phyloP scores from a whole-genome alignment of 495 filamentous ascomycete genomes.

The Astrothelium subdiscretum region DNA sequence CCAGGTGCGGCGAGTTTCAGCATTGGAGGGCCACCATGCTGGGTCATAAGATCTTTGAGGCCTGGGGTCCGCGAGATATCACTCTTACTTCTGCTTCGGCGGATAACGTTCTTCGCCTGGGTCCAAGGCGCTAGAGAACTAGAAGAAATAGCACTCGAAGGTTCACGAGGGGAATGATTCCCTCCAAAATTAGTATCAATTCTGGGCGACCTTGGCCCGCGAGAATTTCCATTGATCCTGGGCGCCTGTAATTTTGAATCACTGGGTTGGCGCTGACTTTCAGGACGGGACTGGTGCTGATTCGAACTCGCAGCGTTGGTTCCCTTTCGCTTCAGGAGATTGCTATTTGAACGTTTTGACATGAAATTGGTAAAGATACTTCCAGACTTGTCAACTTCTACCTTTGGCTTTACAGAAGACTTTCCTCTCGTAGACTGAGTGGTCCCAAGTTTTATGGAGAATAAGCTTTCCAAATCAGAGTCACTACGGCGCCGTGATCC shows the following conservation, averaged over 20 bases:
- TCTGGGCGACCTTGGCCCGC: conserved; percentile 20
- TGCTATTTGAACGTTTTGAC: conserved; percentile 17
- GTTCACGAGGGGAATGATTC: conserved; percentile 9
- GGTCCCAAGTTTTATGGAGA: conserved; percentile 1
- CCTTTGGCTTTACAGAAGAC: conserved; percentile 7
- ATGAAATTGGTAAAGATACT: conserved; percentile 21
- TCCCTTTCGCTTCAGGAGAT: conserved; percentile 21
- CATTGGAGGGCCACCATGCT: conserved; percentile 48
- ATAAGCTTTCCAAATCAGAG: conserved; percentile 21
- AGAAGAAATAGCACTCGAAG: conserved; percentile 32
- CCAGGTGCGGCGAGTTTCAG: conserved; percentile 35
- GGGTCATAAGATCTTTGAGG: conserved; percentile 33
- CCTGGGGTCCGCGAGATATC: conserved; percentile 43
- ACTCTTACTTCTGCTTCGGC: conserved; percentile 61
- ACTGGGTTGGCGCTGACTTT: conserved; percentile 8
- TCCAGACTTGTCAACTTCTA: conserved; percentile 13
- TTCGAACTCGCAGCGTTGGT: background rate
- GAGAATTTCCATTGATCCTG: conserved; percentile 20
- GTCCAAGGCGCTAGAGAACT: conserved; percentile 36
- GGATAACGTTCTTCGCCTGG: conserved; percentile 39
- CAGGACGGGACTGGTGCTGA: conserved; percentile 7
- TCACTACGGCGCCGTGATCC: conserved; percentile 25
- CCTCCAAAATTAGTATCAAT: conserved; percentile 19
- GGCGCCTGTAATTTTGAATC: conserved; percentile 8
- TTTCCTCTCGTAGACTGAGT: conserved; percentile 15